phyloP scores from a whole-genome alignment of 1,284 basidiomycete species.

The Moniliophthora roreri region DNA sequence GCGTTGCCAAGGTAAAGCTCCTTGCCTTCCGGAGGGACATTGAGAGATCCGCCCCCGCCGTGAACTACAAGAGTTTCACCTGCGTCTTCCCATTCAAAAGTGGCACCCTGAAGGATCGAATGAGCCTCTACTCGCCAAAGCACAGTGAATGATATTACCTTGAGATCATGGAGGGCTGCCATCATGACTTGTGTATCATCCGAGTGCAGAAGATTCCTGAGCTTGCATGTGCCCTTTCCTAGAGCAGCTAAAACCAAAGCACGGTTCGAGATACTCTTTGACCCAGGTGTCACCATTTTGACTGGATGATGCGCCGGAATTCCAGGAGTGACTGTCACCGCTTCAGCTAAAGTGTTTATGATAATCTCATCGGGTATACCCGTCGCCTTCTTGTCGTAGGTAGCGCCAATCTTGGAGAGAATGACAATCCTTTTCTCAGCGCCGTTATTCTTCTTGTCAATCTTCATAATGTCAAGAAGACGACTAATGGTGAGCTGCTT shows the following conservation, averaged over 20 bases:
- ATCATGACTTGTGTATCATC: conserved; percentile 99
- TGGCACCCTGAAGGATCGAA: conserved; percentile 65
- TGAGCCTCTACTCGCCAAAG: conserved; percentile 6
- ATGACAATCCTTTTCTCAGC: conserved; percentile 92
- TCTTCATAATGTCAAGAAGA: conserved; percentile 88
- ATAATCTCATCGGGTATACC: conserved; percentile 83
- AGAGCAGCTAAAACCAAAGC: conserved; percentile 94
- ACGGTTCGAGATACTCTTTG: conserved; percentile 97
- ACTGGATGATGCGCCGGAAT: conserved; percentile 68
- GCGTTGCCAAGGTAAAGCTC: conserved; percentile 97
- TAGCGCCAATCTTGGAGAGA: conserved; percentile 87
- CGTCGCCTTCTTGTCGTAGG: conserved; percentile 90
- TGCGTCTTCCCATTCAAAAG: conserved; percentile 84
- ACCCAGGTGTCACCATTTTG: conserved; percentile 90
- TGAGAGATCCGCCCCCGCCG: conserved; percentile 83
- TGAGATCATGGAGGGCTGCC: conserved; percentile 85
- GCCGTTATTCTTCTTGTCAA: conserved; percentile 99
- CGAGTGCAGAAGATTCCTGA: conserved; percentile 92
- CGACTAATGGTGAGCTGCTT: conserved; percentile 77
- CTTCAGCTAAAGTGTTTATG: conserved; percentile 76
- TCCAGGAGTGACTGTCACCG: conserved; percentile 73
- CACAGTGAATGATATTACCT: conserved; percentile 44
- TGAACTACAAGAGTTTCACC: conserved; percentile 90
- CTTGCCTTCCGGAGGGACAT: conserved; percentile 75
- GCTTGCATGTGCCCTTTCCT: conserved; percentile 82